These are phyloP conservation scores for Oryza longistaminata DNA, from an alignment of 176 grass and related monocot species.

Conservation along the genomic window DNA sequence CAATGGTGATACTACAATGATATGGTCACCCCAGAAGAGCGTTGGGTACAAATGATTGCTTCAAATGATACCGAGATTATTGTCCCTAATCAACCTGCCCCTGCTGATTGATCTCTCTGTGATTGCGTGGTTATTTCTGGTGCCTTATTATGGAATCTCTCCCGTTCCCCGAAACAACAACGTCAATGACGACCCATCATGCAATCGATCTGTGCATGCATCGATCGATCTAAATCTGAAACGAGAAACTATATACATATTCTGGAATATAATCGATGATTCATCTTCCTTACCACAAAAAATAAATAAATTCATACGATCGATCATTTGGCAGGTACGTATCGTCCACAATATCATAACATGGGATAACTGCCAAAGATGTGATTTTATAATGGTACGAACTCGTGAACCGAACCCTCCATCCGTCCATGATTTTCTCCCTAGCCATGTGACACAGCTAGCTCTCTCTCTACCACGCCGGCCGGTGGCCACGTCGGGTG, in stretches of 20 bases:
- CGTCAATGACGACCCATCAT: background rate
- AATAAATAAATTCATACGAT: too few relatives aligned
- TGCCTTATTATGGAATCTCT: background rate
- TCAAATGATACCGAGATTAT: background rate
- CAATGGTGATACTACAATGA: background rate
- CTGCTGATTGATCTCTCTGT: background rate
- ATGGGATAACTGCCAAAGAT: slow-evolving; percentile 28
- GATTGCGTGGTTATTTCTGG: background rate
- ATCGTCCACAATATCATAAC: background rate
- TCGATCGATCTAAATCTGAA: background rate
- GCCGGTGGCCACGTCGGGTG: slow-evolving; percentile 15
- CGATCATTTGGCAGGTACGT: background rate
- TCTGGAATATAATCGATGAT: background rate
- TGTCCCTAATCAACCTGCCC: background rate
- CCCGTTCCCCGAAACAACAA: background rate
- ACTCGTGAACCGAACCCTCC: slow-evolving; percentile 25
- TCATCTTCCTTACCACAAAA: background rate
- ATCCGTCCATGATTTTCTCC: slow-evolving; percentile 33
- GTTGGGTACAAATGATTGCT: background rate
- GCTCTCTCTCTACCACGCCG: background rate
- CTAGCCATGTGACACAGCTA: slow-evolving; percentile 41
- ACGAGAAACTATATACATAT: background rate
- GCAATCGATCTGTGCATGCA: background rate
- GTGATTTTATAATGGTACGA: slow-evolving; percentile 25
- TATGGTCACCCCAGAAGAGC: background rate